phyloP scores from a whole-genome alignment of 2,329 filamentous ascomycete species.

The Hymenoscyphus repandus region DNA sequence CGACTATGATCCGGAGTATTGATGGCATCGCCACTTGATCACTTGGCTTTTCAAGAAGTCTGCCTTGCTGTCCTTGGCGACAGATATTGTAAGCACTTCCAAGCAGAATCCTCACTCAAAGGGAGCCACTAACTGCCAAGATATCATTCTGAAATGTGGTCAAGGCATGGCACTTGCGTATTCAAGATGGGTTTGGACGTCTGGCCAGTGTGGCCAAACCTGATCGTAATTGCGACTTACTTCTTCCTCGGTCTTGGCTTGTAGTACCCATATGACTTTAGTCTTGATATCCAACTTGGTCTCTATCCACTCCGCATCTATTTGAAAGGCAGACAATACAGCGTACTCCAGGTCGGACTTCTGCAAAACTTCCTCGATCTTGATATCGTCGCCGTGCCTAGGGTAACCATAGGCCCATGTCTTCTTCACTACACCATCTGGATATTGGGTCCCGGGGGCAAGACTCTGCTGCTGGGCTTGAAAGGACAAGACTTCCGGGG shows the following conservation, averaged over 20 bases:
- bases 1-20: too few species aligned
- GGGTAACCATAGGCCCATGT: conserved; percentile 67
- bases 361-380: conserved; percentile 81
- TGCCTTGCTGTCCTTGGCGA: too few species aligned
- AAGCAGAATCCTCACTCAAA: too few species aligned
- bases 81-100: too few species aligned
- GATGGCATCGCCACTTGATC: too few species aligned
- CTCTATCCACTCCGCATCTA: conserved; percentile 57
- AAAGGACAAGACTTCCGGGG: conserved; percentile 1
- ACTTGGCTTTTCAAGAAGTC: too few species aligned
- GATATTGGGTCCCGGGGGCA: conserved; percentile 27
- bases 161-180: too few species aligned
- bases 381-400: conserved; percentile 67
- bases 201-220: too few species aligned
- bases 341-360: conserved; percentile 66
- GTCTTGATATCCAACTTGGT: conserved; percentile 60
- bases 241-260: conserved; percentile 46
- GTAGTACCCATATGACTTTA: conserved; percentile 57
- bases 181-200: too few species aligned
- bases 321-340: conserved; percentile 81
- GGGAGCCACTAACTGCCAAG: too few species aligned
- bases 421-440: conserved; percentile 65
- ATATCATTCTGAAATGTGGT: too few species aligned
- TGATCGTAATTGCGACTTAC: conserved; percentile 33
- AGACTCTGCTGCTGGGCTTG: background rate